phyloP scores from a whole-genome alignment of 2,329 filamentous ascomycete genomes.

The Phialemoniopsis sp. region DNA sequence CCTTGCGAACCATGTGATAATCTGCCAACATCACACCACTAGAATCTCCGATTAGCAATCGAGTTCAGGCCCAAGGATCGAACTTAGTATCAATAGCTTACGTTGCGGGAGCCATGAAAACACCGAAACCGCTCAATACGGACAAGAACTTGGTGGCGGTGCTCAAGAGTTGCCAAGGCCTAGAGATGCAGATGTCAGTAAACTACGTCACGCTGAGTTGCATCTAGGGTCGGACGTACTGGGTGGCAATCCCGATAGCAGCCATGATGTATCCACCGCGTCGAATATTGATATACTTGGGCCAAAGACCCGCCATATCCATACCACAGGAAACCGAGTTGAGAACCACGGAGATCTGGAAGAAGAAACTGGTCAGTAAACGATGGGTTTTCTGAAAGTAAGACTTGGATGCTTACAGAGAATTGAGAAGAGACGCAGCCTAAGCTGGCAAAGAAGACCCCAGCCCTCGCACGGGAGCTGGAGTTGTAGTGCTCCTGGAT shows the following conservation, averaged over 20 bases:
- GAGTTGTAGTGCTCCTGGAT: slow-evolving; percentile 17
- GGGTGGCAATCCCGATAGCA: slow-evolving; percentile 3
- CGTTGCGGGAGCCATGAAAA: slow-evolving; percentile 41
- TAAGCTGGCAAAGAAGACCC: slow-evolving; percentile 17
- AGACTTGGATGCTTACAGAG: slow-evolving; percentile 9
- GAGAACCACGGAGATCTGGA: slow-evolving; percentile 3
- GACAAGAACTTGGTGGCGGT: slow-evolving; percentile 18
- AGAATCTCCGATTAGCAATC: slow-evolving; percentile 16
- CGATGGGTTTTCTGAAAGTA: slow-evolving; percentile 1
- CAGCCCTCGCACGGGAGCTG: slow-evolving; percentile 14
- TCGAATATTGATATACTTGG: not conserved
- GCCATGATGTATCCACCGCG: slow-evolving; percentile 8
- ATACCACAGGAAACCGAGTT: slow-evolving; percentile 1
- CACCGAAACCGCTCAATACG: slow-evolving; percentile 20
- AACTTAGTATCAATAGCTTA: slow-evolving; percentile 10
- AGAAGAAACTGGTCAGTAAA: not conserved
- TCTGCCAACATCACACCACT: slow-evolving; percentile 9
- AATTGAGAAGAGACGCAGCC: slow-evolving; percentile 19
- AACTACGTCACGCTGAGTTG: no score
- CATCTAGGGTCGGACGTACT: slow-evolving; percentile 7
- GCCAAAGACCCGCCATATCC: not conserved
- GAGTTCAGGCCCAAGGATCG: slow-evolving; percentile 22
- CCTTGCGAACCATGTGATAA: slow-evolving; percentile 20
- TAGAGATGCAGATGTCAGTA: slow-evolving; percentile 2
- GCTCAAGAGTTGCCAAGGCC: slow-evolving; percentile 20